These are phyloP conservation scores for Rhizopogon vesiculosus DNA, from an alignment of 768 basidiomycete species.

Conservation along the genomic window DNA sequence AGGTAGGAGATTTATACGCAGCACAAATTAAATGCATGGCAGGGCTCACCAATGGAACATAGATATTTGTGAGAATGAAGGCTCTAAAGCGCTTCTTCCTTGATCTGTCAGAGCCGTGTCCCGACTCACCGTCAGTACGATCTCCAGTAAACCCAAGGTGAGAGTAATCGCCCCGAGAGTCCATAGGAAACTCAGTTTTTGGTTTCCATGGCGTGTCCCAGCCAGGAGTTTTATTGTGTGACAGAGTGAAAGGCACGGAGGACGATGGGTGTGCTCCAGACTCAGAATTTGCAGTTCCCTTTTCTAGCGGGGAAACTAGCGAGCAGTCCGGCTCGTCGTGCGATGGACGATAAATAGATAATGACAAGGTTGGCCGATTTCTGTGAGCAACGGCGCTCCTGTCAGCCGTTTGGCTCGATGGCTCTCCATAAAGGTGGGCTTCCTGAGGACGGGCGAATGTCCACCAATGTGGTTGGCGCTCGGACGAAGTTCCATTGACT, in stretches of 20 bases:
- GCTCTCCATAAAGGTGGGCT: constrained; percentile 16
- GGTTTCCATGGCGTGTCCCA: constrained; percentile 61
- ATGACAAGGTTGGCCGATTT: constrained; percentile 51
- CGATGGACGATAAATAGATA: constrained; percentile 22
- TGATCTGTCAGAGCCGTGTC: constrained; percentile 25
- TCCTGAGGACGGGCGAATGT: constrained; percentile 61
- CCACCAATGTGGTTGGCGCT: constrained; percentile 61
- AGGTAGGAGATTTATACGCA: constrained; percentile 9
- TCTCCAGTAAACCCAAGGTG: constrained; percentile 9
- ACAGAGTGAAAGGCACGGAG: constrained; percentile 39
- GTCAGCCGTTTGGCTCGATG: constrained; percentile 20
- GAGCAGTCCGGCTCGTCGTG: background rate
- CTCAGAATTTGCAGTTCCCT: background rate
- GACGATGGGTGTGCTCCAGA: constrained; percentile 22
- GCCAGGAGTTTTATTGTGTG: constrained; percentile 55
- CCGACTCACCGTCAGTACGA: constrained; percentile 22
- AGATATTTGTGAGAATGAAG: constrained; percentile 70
- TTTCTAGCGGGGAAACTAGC: background rate
- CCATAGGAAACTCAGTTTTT: constrained; percentile 7
- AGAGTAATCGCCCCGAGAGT: constrained; percentile 11
- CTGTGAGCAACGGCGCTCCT: constrained; percentile 30
- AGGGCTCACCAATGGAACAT: constrained; percentile 67
- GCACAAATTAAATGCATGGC: background rate
- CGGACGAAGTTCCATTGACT: constrained; percentile 28
- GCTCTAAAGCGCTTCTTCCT: constrained; percentile 48